Evolutionary conservation across 331 rosid species (phyloP).

Genomic region (Quercus lobata): DNA sequence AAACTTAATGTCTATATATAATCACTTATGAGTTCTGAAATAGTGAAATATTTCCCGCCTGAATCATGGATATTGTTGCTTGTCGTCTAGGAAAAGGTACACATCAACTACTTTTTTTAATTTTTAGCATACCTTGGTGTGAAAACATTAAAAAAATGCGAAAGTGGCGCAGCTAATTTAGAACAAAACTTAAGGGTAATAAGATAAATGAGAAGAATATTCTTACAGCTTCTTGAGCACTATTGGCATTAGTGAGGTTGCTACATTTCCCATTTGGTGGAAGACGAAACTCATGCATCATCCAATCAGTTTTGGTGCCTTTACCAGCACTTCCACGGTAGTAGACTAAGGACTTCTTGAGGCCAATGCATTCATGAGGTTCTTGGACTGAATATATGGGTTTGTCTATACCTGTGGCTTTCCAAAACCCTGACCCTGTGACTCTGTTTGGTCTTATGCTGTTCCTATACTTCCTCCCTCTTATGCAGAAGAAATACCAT

Average conservation of each 20-base stretch:
- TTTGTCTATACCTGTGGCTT: constrained; percentile 88
- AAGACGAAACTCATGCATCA: constrained; percentile 99
- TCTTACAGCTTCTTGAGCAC: constrained; percentile 75
- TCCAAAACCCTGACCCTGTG: constrained; percentile 79
- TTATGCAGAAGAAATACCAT: constrained; percentile 66
- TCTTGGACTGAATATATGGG: constrained; percentile 46
- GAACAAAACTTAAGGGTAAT: not conserved
- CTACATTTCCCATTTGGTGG: constrained; percentile 37
- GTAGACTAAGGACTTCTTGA: constrained; percentile 91
- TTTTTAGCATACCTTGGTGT: too few species aligned
- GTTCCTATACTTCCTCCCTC: constrained; percentile 87
- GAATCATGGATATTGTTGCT: too few species aligned
- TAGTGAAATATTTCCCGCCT: too few species aligned
- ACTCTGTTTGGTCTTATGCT: constrained; percentile 82
- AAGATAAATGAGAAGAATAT: not conserved
- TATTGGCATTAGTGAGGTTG: constrained; percentile 3
- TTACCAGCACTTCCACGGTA: constrained; percentile 89
- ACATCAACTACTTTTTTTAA: too few species aligned
- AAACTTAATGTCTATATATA: too few species aligned
- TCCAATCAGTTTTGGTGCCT: constrained; percentile 97
- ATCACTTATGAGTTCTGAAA: too few species aligned
- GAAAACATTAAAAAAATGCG: not conserved
- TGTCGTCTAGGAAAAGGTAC: too few species aligned
- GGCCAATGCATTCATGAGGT: constrained; percentile 56
- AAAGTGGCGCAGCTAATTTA: not conserved